Conservation (phyloP, 2,329 filamentous ascomycete species). For the Cytospora mali region DNA sequence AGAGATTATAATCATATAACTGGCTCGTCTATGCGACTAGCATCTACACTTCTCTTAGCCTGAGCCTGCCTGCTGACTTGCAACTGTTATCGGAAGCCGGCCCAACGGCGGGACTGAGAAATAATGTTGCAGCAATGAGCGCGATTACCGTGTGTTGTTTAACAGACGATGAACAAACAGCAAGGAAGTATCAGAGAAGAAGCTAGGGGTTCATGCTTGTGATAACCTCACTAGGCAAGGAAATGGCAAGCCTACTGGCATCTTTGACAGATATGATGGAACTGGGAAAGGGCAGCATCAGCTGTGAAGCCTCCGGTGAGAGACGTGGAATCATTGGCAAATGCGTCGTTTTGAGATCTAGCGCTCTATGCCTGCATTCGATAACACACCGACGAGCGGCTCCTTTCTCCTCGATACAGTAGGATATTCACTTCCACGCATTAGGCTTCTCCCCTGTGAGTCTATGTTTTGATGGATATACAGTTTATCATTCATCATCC, state of each 20-base stretch:
- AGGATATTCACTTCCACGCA: slow-evolving; percentile 25
- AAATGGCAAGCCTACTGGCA: neutral
- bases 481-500: slow-evolving; percentile 13
- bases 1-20: too few species aligned
- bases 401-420: slow-evolving; percentile 13
- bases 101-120: too few species aligned
- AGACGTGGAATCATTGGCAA: neutral
- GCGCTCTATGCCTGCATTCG: slow-evolving; percentile 12
- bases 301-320: neutral
- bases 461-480: slow-evolving; percentile 23
- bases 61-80: neutral
- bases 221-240: neutral
- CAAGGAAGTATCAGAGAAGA: neutral
- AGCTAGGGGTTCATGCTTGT: neutral
- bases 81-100: too few species aligned
- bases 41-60: neutral
- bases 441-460: slow-evolving; percentile 4
- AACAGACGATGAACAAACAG: neutral
- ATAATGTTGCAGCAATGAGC: too few species aligned
- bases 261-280: neutral
- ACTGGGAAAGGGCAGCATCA: neutral
- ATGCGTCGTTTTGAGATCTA: slow-evolving; percentile 18
- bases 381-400: slow-evolving; percentile 10
- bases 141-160: too few species aligned
- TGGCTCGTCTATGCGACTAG: neutral